phyloP scores from a whole-genome alignment of 352 stramenopile species.

The Albugo candida region DNA sequence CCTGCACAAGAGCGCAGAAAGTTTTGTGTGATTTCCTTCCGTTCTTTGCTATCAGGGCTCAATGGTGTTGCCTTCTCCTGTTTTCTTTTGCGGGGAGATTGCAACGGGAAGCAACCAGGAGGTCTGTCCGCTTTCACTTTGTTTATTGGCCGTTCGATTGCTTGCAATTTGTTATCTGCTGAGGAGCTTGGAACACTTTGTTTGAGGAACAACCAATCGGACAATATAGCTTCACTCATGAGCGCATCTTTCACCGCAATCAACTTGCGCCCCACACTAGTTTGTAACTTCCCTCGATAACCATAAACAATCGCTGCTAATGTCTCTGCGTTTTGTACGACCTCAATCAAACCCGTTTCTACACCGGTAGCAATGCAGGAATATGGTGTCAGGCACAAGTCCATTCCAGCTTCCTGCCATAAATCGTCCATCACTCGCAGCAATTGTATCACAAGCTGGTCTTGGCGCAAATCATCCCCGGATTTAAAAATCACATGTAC shows the following conservation, averaged over 20 bases:
- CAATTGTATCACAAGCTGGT: constrained; percentile 85
- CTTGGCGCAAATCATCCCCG: constrained; percentile 85
- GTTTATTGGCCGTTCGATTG: too few relatives aligned
- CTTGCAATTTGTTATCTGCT: too few relatives aligned
- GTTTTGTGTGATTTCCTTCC: constrained; percentile 44
- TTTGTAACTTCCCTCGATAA: constrained; percentile 32
- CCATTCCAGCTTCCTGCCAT: constrained; percentile 66
- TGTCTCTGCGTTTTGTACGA: constrained; percentile 75
- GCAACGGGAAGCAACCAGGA: constrained; percentile 6
- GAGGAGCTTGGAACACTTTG: background rate
- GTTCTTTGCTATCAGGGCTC: too few relatives aligned
- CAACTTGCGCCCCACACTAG: constrained; percentile 43
- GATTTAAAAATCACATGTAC: constrained; percentile 83
- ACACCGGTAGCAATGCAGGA: constrained; percentile 74
- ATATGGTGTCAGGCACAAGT: constrained; percentile 76
- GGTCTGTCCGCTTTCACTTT: too few relatives aligned
- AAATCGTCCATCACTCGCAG: constrained; percentile 82
- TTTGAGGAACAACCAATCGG: constrained; percentile 46
- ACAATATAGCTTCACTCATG: constrained; percentile 31
- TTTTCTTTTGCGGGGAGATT: constrained; percentile 9
- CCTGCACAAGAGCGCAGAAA: constrained; percentile 80
- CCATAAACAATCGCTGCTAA: constrained; percentile 74
- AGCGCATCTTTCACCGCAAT: constrained; percentile 49
- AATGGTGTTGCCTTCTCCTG: constrained; percentile 10
- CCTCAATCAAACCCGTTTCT: constrained; percentile 78